Conservation (phyloP, 768 basidiomycete genomes). For the Auricularia auricula-judae region DNA sequence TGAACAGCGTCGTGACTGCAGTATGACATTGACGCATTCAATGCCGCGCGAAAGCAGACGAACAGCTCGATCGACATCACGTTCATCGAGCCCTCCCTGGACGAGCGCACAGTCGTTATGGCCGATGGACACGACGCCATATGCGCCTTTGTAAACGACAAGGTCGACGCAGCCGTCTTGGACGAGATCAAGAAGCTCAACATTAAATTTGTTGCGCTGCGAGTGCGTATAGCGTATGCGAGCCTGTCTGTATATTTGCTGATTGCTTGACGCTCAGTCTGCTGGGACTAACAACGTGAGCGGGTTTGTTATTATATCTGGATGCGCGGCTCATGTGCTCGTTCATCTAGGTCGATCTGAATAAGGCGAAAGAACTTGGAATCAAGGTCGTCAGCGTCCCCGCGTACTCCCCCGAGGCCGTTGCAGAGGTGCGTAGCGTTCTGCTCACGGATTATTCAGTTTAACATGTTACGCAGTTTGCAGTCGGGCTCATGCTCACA, state of each 20-base stretch:
- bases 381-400: conserved; percentile 12
- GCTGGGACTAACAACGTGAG: not conserved
- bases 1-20: not conserved
- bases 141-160: conserved; percentile 13
- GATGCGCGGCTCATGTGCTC: not conserved
- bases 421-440: conserved; percentile 8
- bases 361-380: conserved; percentile 9
- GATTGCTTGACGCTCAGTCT: not conserved
- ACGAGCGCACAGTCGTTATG: conserved; percentile 4
- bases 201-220: conserved; percentile 10
- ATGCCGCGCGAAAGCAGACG: not conserved
- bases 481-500: conserved; percentile 13
- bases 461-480: conserved; percentile 7
- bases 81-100: conserved; percentile 6
- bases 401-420: conserved; percentile 14
- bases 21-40: not conserved
- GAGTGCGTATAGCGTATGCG: not conserved
- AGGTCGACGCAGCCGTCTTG: conserved; percentile 5
- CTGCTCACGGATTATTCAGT: not conserved
- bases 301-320: not conserved
- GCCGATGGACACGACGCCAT: conserved; percentile 9
- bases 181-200: conserved; percentile 6
- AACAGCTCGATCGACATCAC: conserved; percentile 6
- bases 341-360: conserved; percentile 11
- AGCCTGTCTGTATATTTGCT: not conserved